Evolutionary conservation across 371 early-diverging fungal genomes (phyloP), one percentile per base, ranked within the genome.

Genomic region (Apophysomyces ossiformis): DNA sequence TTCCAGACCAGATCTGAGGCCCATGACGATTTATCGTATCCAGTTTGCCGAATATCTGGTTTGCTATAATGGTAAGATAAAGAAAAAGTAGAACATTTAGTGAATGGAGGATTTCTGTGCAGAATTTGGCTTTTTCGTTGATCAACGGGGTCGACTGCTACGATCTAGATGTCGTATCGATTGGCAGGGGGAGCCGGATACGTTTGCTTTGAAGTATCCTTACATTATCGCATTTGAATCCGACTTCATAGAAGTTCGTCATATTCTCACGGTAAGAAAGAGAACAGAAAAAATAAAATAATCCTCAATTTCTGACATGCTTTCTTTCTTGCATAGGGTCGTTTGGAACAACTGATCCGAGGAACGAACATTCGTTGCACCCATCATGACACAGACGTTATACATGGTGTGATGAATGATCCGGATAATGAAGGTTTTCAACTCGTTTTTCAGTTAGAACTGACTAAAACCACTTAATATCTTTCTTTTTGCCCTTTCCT

Each of bases 101-200:
- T 8, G 6, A 45, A n/a, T 54, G n/a, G 21, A 47, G n/a, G 11
- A 36, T 47, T 90, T 91, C 73, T 92, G 90, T 69, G 87, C 90
- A 77, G 95, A 95, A 72, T 94, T 94, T 83, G 94, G 89, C 1
- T 96, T 97, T 71, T 95, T 90, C 66, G 94, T 97, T 38, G 92
- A 96, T 77, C 89, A 91, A 71, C 68, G 76, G 43, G 81, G 81
- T 5, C 60, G 81, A 12, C 62, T 72, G 32, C 71, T 74, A 18
- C 67, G 65, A 57, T 63, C 76, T 35, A 74, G 71, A 38, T 45
- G 64, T 36, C 65, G 65, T 7, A 73, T 79, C 39, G 74, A 72
- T 44, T 87, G 85, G 88, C 85, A 81, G 60, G 83, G 85, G 4
- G 65, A 66, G 9, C 87, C 89, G 9, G 80, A 85, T 56, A 74